These are phyloP conservation scores for Saccharomyces pastorianus DNA, from an alignment of 1,139 yeast species.

Conservation along the genomic window DNA sequence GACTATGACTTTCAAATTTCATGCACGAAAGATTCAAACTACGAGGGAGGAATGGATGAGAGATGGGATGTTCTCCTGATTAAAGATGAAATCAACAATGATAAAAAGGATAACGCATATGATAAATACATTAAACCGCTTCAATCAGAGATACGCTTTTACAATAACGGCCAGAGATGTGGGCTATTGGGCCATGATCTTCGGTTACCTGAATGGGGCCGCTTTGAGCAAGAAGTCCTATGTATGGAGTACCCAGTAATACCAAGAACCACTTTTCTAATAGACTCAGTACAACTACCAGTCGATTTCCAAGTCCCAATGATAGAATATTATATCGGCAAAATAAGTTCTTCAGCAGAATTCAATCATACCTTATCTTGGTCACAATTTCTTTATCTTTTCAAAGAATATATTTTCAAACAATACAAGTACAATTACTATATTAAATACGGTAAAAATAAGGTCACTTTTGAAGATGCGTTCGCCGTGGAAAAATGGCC, in stretches of 20 bases:
- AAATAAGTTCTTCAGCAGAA: not conserved
- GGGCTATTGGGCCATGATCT: slow-evolving; percentile 53
- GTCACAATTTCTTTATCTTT: not conserved
- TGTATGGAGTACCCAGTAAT: slow-evolving; percentile 60
- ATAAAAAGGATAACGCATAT: slow-evolving; percentile 8
- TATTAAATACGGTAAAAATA: slow-evolving; percentile 11
- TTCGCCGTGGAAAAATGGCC: slow-evolving; percentile 18
- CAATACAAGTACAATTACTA: slow-evolving; percentile 20
- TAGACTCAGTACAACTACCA: slow-evolving; percentile 36
- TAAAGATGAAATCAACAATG: slow-evolving; percentile 2
- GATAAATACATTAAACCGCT: slow-evolving; percentile 41
- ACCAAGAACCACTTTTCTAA: slow-evolving; percentile 54
- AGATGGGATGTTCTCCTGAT: slow-evolving; percentile 37
- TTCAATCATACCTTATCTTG: not conserved
- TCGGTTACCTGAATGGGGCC: slow-evolving; percentile 63
- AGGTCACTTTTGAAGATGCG: slow-evolving; percentile 1
- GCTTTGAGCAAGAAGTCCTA: slow-evolving; percentile 63
- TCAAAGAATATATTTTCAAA: slow-evolving; percentile 1
- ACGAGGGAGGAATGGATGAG: slow-evolving; percentile 44
- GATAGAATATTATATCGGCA: slow-evolving; percentile 1
- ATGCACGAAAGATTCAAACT: slow-evolving; percentile 46
- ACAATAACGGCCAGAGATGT: slow-evolving; percentile 55
- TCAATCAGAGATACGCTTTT: slow-evolving; percentile 40
- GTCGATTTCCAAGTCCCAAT: not conserved
- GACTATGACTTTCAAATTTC: slow-evolving; percentile 73